Evolutionary conservation across 306 rosid genomes (phyloP), one percentile per base, ranked within the genome.

Genomic region (Trifolium pratense): DNA sequence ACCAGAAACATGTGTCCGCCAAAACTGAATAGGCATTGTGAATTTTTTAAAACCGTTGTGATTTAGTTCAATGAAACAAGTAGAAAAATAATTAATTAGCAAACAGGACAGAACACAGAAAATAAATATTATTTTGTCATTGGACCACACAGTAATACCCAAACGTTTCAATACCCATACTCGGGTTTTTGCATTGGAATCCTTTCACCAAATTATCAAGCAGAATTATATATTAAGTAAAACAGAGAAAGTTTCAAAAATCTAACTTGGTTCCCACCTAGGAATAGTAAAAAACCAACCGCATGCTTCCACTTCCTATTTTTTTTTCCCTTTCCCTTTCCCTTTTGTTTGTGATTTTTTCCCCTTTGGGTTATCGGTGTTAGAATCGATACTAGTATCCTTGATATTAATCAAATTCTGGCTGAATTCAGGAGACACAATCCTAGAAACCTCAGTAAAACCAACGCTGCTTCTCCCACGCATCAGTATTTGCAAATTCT

Each of bases 361-460:
- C 43, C 79, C 88, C 57, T 81, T 84, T 12, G 73, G 13, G 36
- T 62, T 66, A 48, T 81, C 88, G 3, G 65, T 0, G 15, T 59
- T 60, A 56, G 83, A 70, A 70, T 81, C 88, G 53, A 37, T 12
- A 12, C 5, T 75, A 34, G 42, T 70, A 59, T 71, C 87, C 73
- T 68, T 82, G 70, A 83, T 20, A 64, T 70, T 79, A 68, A 87
- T 77, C 2, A 66, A n/a, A 20, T 85, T 83, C 11, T 59, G 63
- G 70, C 87, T 76, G 73, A 89, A 89, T 16, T 87, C 87, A 3
- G 87, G 86, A 63, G 95, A 82, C 14, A 89, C 76, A 9, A 89
- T 78, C 55, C 67, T 85, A 15, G 86, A 80, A 72, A 89, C 32
- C 86, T 84, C 90, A 4, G 89, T 56, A 20, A 87, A 73, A 17